Percentiles rank a stretch among this genome's conserved stretches.
phyloP scores from a whole-genome alignment of 2,329 filamentous ascomycete genomes.

The Neocatenulostroma microsporum region DNA sequence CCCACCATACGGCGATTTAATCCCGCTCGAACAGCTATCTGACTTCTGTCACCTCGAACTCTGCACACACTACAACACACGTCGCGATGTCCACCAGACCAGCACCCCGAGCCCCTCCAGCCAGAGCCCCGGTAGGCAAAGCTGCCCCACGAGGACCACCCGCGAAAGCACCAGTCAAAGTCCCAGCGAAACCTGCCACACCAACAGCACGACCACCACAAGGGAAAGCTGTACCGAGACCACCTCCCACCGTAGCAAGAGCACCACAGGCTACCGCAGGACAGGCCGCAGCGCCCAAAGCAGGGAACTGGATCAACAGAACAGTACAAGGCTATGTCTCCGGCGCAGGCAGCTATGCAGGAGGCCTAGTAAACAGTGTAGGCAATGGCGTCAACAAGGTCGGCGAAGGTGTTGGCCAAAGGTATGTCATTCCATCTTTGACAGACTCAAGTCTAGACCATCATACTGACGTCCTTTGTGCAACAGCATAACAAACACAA shows the following conservation, averaged over 20 bases:
- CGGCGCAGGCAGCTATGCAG: conserved; percentile 38
- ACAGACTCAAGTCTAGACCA: conserved; percentile 1
- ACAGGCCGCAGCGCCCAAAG: conserved; percentile 1
- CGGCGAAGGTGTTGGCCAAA: conserved; percentile 38
- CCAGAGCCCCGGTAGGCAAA: conserved; percentile 12
- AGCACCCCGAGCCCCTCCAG: conserved; percentile 9
- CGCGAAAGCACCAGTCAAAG: conserved; percentile 12
- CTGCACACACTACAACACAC: neutral
- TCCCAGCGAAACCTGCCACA: conserved; percentile 11
- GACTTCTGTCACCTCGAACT: too few species aligned
- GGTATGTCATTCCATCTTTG: too few species aligned
- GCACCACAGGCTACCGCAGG: conserved; percentile 2
- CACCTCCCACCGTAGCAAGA: conserved; percentile 1
- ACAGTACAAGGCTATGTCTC: conserved; percentile 37
- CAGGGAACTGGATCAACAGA: conserved; percentile 39
- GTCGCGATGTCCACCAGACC: neutral
- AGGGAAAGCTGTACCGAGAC: neutral
- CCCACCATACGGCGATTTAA: too few species aligned
- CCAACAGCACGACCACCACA: conserved; percentile 7
- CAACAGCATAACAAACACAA: conserved; percentile 36
- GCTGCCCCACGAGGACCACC: conserved; percentile 6
- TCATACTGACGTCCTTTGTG: conserved; percentile 1
- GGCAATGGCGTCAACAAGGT: conserved; percentile 42
- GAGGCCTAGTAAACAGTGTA: conserved; percentile 36
- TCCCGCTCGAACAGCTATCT: too few species aligned